Evolutionary conservation across 2,329 filamentous ascomycete species (phyloP), one percentile per base, ranked within the genome.

Genomic region (Botryotinia calthae): DNA sequence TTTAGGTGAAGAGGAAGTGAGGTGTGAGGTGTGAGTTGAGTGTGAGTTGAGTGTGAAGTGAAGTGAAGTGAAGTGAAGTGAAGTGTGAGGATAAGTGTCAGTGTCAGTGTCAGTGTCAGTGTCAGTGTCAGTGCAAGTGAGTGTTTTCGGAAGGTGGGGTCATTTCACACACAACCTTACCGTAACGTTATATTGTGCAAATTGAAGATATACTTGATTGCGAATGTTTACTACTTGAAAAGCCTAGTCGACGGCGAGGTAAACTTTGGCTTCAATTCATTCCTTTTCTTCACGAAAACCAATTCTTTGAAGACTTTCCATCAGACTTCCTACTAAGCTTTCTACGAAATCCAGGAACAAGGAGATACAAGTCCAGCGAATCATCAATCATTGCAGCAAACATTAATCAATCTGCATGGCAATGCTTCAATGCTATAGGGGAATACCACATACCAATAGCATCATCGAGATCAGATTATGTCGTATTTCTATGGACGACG

Each of bases 141-240:
- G 28, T 66, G 31, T 66, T 51, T 66, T 40, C 25, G 46, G 46
- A 54, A 54, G 64, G 64, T 42, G 46, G 64, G 48, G 64, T 42
- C 25, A 14, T 14, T 59, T 34, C 12, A 61, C 14, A 61, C 10
- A 14, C 37, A 37, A 37, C 37, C 37, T 37, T 37, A 8, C 37
- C 1, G 37, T 9, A 37, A 37, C 37, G 37, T 37, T 9, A 37
- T 37, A 37, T 37, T 37, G 37, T 37, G 6, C 37, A n/a, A 51
- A n/a, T 51, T 66, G 46, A 54, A 54, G 64, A 66, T 66, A 54
- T 66, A 66, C 46, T 66, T 25, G 3, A 28, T 20, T 20, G 3
- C 10, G 18, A 56, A 16, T 31, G 1, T 1, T 40, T 54, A 2
- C 18, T n/a, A 12, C 8, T 34, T 5, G 14, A 34, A 65, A 51